These are phyloP conservation scores for Nissolia schottii DNA, from an alignment of 306 rosid genomes.

Conservation along the genomic window DNA sequence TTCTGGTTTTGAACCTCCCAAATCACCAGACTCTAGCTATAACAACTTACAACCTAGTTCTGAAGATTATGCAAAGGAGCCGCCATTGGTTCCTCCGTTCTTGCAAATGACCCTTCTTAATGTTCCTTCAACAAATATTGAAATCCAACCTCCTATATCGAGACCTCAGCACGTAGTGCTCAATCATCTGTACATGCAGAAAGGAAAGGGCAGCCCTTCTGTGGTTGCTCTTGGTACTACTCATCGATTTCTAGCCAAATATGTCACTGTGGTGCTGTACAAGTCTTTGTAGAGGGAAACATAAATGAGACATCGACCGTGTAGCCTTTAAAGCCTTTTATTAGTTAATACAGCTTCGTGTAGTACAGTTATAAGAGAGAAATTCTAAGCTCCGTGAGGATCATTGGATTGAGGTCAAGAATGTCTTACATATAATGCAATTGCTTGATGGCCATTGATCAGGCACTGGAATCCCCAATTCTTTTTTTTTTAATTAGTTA, in stretches of 20 bases:
- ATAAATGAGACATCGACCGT: conserved; percentile 19
- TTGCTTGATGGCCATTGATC: conserved; percentile 51
- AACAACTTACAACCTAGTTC: conserved; percentile 59
- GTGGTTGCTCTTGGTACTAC: conserved; percentile 88
- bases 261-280: conserved; percentile 92
- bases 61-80: conserved; percentile 91
- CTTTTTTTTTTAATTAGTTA: no score
- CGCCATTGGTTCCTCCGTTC: conserved; percentile 83
- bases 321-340: conserved; percentile 30
- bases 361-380: conserved; percentile 31
- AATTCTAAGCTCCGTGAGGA: conserved; percentile 37
- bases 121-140: conserved; percentile 72
- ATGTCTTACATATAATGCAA: conserved; percentile 43
- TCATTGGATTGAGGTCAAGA: conserved; percentile 38
- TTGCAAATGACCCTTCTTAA: conserved; percentile 81
- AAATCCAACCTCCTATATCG: conserved; percentile 59
- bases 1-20: conserved; percentile 82
- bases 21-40: conserved; percentile 82
- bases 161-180: conserved; percentile 93
- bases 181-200: conserved; percentile 95
- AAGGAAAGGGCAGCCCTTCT: conserved; percentile 71
- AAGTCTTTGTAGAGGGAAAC: conserved; percentile 86
- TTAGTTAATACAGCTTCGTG: conserved; percentile 33
- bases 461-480: conserved; percentile 15
- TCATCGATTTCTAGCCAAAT: conserved; percentile 75